phyloP scores from a whole-genome alignment of 2,329 filamentous ascomycete genomes.

The Curvularia verruculosa region DNA sequence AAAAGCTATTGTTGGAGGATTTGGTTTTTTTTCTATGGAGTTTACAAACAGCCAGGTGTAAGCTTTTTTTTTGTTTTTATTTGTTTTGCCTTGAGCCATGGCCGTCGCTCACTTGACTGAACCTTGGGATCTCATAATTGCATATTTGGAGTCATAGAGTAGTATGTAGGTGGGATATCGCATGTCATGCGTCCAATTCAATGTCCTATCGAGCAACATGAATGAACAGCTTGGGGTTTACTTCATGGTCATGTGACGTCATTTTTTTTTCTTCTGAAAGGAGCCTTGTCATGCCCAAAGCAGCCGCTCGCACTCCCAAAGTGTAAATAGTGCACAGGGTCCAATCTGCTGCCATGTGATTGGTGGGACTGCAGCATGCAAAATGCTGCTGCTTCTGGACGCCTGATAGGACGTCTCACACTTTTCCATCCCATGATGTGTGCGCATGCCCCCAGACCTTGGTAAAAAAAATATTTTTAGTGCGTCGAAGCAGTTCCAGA shows the following conservation, averaged over 20 bases:
- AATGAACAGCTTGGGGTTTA: neutral
- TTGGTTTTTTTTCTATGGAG: neutral
- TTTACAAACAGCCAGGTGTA: slow-evolving; percentile 3
- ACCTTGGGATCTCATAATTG: slow-evolving; percentile 10
- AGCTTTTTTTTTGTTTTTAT: slow-evolving; percentile 1
- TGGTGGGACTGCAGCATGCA: slow-evolving; percentile 5
- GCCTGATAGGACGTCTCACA: neutral
- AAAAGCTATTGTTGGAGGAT: slow-evolving; percentile 1
- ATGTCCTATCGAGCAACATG: neutral
- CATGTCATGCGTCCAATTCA: slow-evolving; percentile 2
- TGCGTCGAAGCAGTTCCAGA: slow-evolving; percentile 2
- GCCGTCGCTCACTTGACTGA: neutral
- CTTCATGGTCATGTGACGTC: neutral
- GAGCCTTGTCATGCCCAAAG: neutral
- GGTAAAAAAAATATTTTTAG: slow-evolving; percentile 11
- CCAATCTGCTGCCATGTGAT: neutral
- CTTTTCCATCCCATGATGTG: slow-evolving; percentile 8
- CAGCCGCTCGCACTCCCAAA: neutral
- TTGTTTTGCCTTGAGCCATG: neutral
- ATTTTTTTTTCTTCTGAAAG: neutral
- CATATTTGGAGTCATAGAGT: slow-evolving; percentile 26
- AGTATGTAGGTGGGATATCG: slow-evolving; percentile 9
- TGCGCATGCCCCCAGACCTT: neutral
- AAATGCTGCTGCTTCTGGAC: slow-evolving; percentile 2
- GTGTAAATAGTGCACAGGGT: neutral